Conservation (phyloP, 805 yeast genomes). For the Candida krabiensis region DNA sequence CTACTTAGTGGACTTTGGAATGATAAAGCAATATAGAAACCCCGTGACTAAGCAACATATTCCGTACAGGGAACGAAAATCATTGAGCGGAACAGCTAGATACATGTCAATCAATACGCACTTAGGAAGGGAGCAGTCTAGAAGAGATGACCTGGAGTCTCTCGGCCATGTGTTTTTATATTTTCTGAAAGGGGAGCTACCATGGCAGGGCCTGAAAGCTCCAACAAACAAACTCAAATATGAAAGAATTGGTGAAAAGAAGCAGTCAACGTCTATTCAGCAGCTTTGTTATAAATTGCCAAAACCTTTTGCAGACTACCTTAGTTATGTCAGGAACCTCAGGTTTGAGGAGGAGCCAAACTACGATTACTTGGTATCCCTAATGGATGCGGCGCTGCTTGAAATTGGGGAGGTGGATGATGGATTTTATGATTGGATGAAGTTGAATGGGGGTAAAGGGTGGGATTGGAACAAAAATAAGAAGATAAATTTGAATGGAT, state of each 20-base stretch:
- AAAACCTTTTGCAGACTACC: conserved; percentile 69
- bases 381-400: conserved; percentile 59
- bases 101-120: conserved; percentile 90
- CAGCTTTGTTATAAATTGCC: conserved; percentile 68
- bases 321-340: conserved; percentile 64
- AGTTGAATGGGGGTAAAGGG: conserved; percentile 73
- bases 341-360: conserved; percentile 82
- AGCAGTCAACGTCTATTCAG: conserved; percentile 64
- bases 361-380: conserved; percentile 61
- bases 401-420: conserved; percentile 61
- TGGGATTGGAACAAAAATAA: conserved; percentile 78
- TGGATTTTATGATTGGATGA: conserved; percentile 80
- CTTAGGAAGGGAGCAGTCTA: conserved; percentile 77
- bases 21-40: conserved; percentile 84
- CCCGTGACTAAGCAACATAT: conserved; percentile 79
- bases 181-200: conserved; percentile 74
- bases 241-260: conserved; percentile 81
- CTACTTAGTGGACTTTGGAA: conserved; percentile 79
- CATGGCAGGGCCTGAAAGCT: conserved; percentile 91
- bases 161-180: conserved; percentile 82
- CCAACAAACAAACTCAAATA: conserved; percentile 82
- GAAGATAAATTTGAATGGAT: conserved; percentile 79
- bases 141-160: conserved; percentile 81
- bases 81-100: conserved; percentile 82
- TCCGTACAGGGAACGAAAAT: conserved; percentile 78